Evolutionary conservation across 2,329 filamentous ascomycete genomes (phyloP), one percentile per base, ranked within the genome.

Genomic region (Neonectria magnoliae): DNA sequence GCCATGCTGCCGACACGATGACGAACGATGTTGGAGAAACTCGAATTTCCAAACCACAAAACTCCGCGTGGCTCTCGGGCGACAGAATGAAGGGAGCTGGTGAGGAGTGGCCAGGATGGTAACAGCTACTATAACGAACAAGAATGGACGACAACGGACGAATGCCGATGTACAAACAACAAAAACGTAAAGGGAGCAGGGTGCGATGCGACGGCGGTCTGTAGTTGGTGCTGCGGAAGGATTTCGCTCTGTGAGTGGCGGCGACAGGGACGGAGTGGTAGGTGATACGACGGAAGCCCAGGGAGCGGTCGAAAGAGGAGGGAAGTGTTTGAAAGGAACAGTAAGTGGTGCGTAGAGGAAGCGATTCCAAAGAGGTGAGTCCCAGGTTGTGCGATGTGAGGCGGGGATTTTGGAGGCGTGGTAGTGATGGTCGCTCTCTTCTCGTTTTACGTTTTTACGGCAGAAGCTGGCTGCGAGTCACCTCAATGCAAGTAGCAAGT

Each of bases 1-100:
- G 56, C 51, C 61, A 64, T 64, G 8, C 13, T 51, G 11, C 18
- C 42, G 42, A 55, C 27, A 55, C 33, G n/a, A 45, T 22, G 22
- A 11, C 56, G 44, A 44, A 51, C 44, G 16, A 22, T 1, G 51
- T 29, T n/a, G 44, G 29, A 33, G 36, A 13, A 27, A 52, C 13
- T 13, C 13, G 16, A 33, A 41, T 10, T 27, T 16, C 16, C 45
- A 5, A 13, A 11, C 16, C 3, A 50, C 14, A 3, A 8, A 42
- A 31, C 14, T 22, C 11, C 4, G 25, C 11, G 4, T 13, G 13
- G 33, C 27, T 25, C 22, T 29, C 8, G 16, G 14, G 22, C 44
- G 18, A 16, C 18, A 42, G 31, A 31, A 7, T n/a, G 9, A 10
- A 41, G 20, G 22, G 55, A 41, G 16, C 29, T 18, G 20, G 18